These are phyloP conservation scores for Xylaria multiplex DNA, from an alignment of 2,329 filamentous ascomycete genomes.

Conservation along the genomic window DNA sequence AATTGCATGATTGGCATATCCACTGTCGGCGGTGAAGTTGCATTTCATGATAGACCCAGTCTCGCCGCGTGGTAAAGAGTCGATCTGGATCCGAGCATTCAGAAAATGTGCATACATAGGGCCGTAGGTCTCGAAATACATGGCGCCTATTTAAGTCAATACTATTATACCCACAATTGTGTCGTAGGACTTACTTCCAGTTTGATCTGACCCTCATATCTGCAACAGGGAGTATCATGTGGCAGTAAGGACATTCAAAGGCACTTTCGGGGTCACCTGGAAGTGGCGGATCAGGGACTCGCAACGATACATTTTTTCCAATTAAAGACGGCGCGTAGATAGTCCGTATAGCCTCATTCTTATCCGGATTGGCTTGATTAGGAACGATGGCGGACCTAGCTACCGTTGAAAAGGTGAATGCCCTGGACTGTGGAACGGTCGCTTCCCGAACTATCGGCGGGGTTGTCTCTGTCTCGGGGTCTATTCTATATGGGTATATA, in stretches of 20 bases:
- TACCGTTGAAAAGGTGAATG: background rate
- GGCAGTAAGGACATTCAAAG: conserved; percentile 27
- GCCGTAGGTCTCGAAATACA: conserved; percentile 27
- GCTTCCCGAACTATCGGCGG: background rate
- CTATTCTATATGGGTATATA: conserved; percentile 4
- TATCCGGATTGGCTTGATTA: background rate
- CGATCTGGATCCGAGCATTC: conserved; percentile 15
- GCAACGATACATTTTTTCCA: background rate
- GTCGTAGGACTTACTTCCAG: conserved; percentile 21
- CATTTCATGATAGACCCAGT: conserved; percentile 31
- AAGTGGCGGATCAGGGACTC: conserved; percentile 9
- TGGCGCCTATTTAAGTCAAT: conserved; percentile 16
- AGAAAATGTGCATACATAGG: conserved; percentile 26
- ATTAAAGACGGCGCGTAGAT: background rate
- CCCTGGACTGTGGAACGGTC: background rate
- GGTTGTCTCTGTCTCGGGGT: background rate
- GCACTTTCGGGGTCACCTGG: background rate
- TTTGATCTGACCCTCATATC: conserved; percentile 7
- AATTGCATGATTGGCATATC: conserved; percentile 14
- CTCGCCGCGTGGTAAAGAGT: conserved; percentile 20
- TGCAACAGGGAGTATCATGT: background rate
- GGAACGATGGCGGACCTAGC: background rate
- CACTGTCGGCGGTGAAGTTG: conserved; percentile 24
- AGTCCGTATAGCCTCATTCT: background rate
- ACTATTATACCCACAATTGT: no score